Evolutionary conservation across 192 early-diverging fungal species (phyloP).

Genomic region (Gigaspora rosea): DNA sequence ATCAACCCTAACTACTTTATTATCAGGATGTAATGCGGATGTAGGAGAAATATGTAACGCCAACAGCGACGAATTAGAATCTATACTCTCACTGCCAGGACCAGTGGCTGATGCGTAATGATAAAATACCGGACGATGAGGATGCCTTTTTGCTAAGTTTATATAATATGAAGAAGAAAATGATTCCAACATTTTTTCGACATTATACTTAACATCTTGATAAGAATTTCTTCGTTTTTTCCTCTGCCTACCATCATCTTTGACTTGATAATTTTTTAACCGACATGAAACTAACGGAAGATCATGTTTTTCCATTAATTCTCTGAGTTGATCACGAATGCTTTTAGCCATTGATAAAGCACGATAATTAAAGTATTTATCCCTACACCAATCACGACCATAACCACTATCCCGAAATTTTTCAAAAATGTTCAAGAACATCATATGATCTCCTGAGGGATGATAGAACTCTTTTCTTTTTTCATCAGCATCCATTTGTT

Average conservation of each 20-base stretch:
- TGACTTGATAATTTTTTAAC: slow-evolving; percentile 6
- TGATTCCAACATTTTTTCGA: slow-evolving; percentile 70
- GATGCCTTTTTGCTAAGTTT: slow-evolving; percentile 92
- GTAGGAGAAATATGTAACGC: slow-evolving; percentile 91
- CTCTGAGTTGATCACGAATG: slow-evolving; percentile 86
- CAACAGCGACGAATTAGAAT: slow-evolving; percentile 86
- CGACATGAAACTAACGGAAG: slow-evolving; percentile 36
- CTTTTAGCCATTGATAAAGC: slow-evolving; percentile 79
- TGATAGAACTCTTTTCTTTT: slow-evolving; percentile 83
- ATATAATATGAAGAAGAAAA: slow-evolving; percentile 91
- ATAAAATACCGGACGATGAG: slow-evolving; percentile 58
- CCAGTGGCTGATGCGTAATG: slow-evolving; percentile 51
- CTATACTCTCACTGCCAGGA: slow-evolving; percentile 44
- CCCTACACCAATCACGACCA: slow-evolving; percentile 84
- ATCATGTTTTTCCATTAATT: slow-evolving; percentile 82
- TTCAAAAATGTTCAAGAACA: slow-evolving; percentile 78
- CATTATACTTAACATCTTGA: slow-evolving; percentile 7
- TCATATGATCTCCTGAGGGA: slow-evolving; percentile 92
- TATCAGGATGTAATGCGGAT: slow-evolving; percentile 83
- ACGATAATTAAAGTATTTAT: slow-evolving; percentile 84
- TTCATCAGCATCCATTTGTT: slow-evolving; percentile 78
- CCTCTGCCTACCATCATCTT: slow-evolving; percentile 56
- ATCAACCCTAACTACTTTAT: slow-evolving; percentile 45
- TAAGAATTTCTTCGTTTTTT: slow-evolving; percentile 50
- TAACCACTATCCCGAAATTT: slow-evolving; percentile 72